Evolutionary conservation across 352 stramenopile species (phyloP), one percentile per base, ranked within the genome.

Genomic region (Phytophthora pini): DNA sequence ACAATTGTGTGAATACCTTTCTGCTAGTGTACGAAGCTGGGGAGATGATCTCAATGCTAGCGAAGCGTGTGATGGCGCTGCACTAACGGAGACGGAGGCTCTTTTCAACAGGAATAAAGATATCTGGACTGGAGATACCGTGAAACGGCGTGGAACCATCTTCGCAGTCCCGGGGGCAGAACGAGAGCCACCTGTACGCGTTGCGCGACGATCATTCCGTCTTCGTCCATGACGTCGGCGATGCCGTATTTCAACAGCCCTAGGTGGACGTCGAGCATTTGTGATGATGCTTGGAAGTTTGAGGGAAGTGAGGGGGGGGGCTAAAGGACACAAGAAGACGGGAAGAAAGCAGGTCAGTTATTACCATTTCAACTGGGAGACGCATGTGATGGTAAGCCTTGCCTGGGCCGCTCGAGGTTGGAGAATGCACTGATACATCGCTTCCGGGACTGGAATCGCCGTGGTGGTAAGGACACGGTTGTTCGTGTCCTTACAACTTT

Each of bases 181-280:
- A 64, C 40, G 17, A 74, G 45, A 4, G 36, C 52, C 11, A 74
- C 39, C 32, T 74, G 60, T 31, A 74, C 34, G 2, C 55, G 60
- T 22, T 70, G 63, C 3, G 60, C 66, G 54, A 74, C 49, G 46
- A 74, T 56, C 24, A 24, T 45, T 9, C 60, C 66, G 49, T 70
- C 66, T 24, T 61, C 48, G 24, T 74, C 66, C 26, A 57, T 9
- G 8, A 74, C 55, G 50, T 70, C 45, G 48, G 63, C 66, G 44
- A 74, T 61, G 22, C 43, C 55, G 48, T 68, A 74, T 32, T 56
- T 39, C 13, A 74, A 29, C 43, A 74, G 46, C 54, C 61, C 61
- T 13, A 69, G 22, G 38, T 58, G 44, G 5, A 63, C 39, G 52
- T 69, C 20, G 2, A 69, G 53, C 61, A 69, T 69, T 41, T 13